phyloP scores from a whole-genome alignment of 2,329 filamentous ascomycete genomes.

The Arthrobotrys musiformis region DNA sequence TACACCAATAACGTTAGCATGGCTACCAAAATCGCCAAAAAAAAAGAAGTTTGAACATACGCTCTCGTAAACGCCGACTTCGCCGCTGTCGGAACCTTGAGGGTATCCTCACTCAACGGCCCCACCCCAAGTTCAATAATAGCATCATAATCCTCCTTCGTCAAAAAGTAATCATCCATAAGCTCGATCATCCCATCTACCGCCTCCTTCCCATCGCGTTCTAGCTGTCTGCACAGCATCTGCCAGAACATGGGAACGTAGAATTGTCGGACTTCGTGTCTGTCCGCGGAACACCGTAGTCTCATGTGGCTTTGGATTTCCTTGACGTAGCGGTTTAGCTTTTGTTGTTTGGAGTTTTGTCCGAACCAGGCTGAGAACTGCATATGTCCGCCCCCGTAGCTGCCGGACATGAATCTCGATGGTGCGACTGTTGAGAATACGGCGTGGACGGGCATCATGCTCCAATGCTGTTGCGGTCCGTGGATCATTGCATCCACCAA shows the following conservation, averaged over 20 bases:
- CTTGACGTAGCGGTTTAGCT: constrained; percentile 81
- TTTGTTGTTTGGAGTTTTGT: constrained; percentile 88
- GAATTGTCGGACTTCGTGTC: constrained; percentile 92
- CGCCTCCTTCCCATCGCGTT: constrained; percentile 81
- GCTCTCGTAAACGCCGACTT: constrained; percentile 89
- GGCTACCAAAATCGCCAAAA: background rate
- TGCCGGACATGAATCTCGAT: constrained; percentile 84
- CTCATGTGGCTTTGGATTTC: constrained; percentile 99
- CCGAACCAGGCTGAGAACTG: constrained; percentile 92
- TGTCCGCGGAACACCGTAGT: constrained; percentile 85
- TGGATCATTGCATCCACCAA: constrained; percentile 98
- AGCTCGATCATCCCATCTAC: constrained; percentile 86
- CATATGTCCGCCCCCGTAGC: constrained; percentile 73
- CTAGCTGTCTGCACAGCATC: constrained; percentile 77
- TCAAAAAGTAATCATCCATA: constrained; percentile 97
- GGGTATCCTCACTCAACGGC: constrained; percentile 77
- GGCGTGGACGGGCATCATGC: constrained; percentile 94
- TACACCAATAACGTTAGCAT: constrained; percentile 62
- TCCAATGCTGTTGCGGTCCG: constrained; percentile 95
- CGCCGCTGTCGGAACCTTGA: constrained; percentile 83
- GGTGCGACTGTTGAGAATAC: constrained; percentile 94
- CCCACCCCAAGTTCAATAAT: constrained; percentile 92
- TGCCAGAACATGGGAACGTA: constrained; percentile 91
- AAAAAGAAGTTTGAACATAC: constrained; percentile 68
- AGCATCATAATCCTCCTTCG: constrained; percentile 91